Evolutionary conservation across 768 basidiomycete genomes (phyloP).

Genomic region (Lentinula sp.): DNA sequence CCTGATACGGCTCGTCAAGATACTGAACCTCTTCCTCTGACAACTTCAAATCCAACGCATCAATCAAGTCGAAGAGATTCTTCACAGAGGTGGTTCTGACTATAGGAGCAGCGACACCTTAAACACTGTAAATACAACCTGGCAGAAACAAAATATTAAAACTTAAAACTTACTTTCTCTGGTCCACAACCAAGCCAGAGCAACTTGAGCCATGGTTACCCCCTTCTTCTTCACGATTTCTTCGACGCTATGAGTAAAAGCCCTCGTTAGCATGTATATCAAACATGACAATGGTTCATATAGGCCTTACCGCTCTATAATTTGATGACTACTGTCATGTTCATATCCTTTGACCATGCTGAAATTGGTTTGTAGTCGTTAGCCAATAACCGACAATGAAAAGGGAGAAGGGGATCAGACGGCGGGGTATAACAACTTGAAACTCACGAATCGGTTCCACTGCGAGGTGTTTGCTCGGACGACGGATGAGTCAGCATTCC

Average conservation of each 20-base stretch:
- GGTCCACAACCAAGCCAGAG: constrained; percentile 33
- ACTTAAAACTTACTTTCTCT: constrained; percentile 20
- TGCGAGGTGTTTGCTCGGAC: constrained; percentile 18
- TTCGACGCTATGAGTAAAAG: constrained; percentile 27
- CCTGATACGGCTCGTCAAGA: constrained; percentile 31
- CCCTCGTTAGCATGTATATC: not conserved
- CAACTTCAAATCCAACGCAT: constrained; percentile 12
- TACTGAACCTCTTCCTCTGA: constrained; percentile 30
- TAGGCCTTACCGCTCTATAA: not conserved
- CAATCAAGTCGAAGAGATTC: constrained; percentile 34
- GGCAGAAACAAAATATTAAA: not conserved
- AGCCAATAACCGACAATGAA: no score
- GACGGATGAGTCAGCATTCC: not conserved
- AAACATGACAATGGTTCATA: not conserved
- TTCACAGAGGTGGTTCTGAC: constrained; percentile 34
- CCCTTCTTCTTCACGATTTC: constrained; percentile 36
- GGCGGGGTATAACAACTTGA: not conserved
- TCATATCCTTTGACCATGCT: not conserved
- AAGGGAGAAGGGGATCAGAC: not conserved
- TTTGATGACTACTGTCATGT: not conserved
- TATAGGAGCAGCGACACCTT: constrained; percentile 34
- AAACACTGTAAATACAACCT: not conserved
- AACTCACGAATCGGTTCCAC: constrained; percentile 11
- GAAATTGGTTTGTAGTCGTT: not conserved
- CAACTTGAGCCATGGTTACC: constrained; percentile 40